phyloP scores from a whole-genome alignment of 176 grass and related monocot species.

The Musa itinerans region DNA sequence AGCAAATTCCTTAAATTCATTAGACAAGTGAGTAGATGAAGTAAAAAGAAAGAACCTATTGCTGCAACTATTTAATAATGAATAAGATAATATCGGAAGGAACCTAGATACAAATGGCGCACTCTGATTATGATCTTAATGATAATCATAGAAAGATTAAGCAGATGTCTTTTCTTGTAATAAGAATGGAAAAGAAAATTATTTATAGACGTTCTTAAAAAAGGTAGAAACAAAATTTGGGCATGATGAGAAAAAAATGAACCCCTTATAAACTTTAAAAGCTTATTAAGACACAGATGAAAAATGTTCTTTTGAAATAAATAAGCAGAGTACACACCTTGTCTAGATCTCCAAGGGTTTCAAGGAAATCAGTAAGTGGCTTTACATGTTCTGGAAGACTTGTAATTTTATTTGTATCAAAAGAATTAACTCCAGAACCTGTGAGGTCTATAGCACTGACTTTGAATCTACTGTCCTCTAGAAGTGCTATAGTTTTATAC shows the following conservation, averaged over 20 bases:
- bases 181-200: no score
- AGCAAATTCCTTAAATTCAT: no score
- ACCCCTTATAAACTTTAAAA: not conserved
- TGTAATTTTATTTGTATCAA: constrained; percentile 63
- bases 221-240: no score
- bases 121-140: no score
- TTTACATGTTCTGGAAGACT: constrained; percentile 71
- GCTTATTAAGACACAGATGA: not conserved
- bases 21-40: no score
- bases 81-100: no score
- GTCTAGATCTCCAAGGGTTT: constrained; percentile 50
- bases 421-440: constrained; percentile 81
- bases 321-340: constrained; percentile 40
- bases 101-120: no score
- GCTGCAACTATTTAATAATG: no score
- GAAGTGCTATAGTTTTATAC: constrained; percentile 89
- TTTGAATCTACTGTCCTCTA: constrained; percentile 88
- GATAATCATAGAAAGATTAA: no score
- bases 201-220: no score
- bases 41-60: no score
- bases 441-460: constrained; percentile 86
- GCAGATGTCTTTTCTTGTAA: no score
- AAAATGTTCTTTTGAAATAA: not conserved
- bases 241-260: not conserved
- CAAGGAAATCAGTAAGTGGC: constrained; percentile 67